Evolutionary conservation across 371 early-diverging fungal species (phyloP), one percentile per base, ranked within the genome.

Genomic region (Syncephalastrum contaminatum): DNA sequence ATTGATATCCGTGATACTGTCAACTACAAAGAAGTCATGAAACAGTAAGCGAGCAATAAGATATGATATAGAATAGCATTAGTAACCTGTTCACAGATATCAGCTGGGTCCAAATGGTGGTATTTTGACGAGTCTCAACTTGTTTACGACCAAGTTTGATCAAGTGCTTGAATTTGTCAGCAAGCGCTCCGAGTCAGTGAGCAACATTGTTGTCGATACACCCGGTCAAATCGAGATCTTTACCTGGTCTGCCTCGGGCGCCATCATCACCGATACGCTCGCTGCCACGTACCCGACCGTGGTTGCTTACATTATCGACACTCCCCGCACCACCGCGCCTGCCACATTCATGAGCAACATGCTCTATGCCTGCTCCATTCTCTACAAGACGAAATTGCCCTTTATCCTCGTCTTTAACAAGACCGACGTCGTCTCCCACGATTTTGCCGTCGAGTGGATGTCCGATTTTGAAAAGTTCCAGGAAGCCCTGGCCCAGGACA

Each of bases 171-270:
- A 85, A 19, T 81, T 95, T 45, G 75, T 97, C 7, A 88, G 88
- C 4, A 96, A 96, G 69, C 86, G 94, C 14, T 76, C 89, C 0
- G 66, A 77, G 0, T 64, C 75, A 19, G 70, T 91, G 14, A 89
- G 90, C 51, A 86, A 93, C 67, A 79, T 95, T 49, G 72, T 99
- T 14, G 83, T 99, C n/a, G 99, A 99, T 73, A 99, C 99, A 13
- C 99, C 99, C 30, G 99, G 99, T 18, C 99, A 99, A 73, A 99
- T 99, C 63, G 99, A 99, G 80, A 96, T 99, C 57, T 99, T 99
- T 81, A 99, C 99, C 15, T 99, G 99, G 98, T 98, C 98, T 39
- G 98, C 99, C 8, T 94, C 97, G 7, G 99, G 99, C 21, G 82
- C 94, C 39, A 98, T 99, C 62, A 95, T 99, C 63, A 94, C 97